These are phyloP conservation scores for Tylopilus rubrobrunneus DNA, from an alignment of 768 basidiomycete genomes.

Conservation along the genomic window DNA sequence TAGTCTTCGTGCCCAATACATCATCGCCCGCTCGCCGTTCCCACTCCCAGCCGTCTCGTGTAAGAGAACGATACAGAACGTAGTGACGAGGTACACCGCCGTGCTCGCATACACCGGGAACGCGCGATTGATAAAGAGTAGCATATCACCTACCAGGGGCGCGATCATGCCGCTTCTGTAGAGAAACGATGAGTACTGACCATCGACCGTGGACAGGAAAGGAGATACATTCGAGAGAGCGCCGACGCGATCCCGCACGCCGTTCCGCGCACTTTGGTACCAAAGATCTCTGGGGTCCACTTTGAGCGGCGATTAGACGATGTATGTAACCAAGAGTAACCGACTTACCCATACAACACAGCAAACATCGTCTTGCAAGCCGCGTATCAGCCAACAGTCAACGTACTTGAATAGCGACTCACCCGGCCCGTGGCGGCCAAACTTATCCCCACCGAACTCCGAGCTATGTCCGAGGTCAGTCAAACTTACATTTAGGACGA, in stretches of 20 bases:
- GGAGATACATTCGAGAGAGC: slow-evolving; percentile 70
- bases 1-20: slow-evolving; percentile 9
- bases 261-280: slow-evolving; percentile 81
- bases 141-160: slow-evolving; percentile 69
- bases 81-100: slow-evolving; percentile 59
- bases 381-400: not conserved
- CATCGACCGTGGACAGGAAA: not conserved
- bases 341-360: slow-evolving; percentile 60
- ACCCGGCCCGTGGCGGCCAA: slow-evolving; percentile 55
- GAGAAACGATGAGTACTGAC: not conserved
- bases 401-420: not conserved
- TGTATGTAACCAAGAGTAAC: slow-evolving; percentile 2
- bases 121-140: slow-evolving; percentile 62
- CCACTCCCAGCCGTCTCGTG: slow-evolving; percentile 45
- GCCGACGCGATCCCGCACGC: slow-evolving; percentile 88
- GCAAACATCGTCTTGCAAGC: slow-evolving; percentile 72
- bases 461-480: slow-evolving; percentile 41
- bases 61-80: slow-evolving; percentile 57
- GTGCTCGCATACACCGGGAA: slow-evolving; percentile 78
- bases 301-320: slow-evolving; percentile 14
- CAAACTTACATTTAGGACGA: not conserved
- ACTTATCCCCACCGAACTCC: slow-evolving; percentile 81
- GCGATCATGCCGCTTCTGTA: slow-evolving; percentile 85
- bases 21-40: slow-evolving; percentile 10
- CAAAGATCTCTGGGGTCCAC: slow-evolving; percentile 88